A percentile compares a stretch with the other conserved stretches of the same genome.
Conservation (phyloP, 225 moss, liverwort and hornwort genomes). For the Sphagnum tenellum region DNA sequence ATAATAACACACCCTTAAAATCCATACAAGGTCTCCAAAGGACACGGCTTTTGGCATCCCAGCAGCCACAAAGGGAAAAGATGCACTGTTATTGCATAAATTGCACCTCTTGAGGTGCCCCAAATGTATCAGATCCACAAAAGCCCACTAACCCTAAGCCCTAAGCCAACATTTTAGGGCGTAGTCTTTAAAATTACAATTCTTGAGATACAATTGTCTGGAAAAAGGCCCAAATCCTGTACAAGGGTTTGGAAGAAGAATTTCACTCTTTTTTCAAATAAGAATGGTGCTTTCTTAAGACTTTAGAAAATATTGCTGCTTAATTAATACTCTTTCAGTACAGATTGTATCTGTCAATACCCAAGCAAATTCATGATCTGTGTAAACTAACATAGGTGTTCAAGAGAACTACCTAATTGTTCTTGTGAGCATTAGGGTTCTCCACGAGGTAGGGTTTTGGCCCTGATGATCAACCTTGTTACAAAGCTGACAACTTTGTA, state of each 20-base stretch:
- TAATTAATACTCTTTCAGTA: too few relatives aligned
- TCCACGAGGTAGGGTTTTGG: neutral
- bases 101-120: neutral
- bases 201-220: too few relatives aligned
- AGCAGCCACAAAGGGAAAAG: neutral
- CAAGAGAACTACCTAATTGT: too few relatives aligned
- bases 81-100: neutral
- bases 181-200: neutral
- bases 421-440: too few relatives aligned
- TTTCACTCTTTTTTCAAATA: too few relatives aligned
- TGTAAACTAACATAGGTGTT: neutral
- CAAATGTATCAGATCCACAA: too few relatives aligned
- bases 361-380: neutral
- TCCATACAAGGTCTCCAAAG: neutral
- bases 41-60: neutral
- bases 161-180: neutral
- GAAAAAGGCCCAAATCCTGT: too few relatives aligned
- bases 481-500: constrained; percentile 96
- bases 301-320: too few relatives aligned
- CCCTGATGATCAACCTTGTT: constrained; percentile 16
- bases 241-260: too few relatives aligned
- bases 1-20: neutral
- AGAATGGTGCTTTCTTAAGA: too few relatives aligned
- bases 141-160: neutral
- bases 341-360: neutral